These are phyloP conservation scores for Ophiorrhiza pumila DNA, from an alignment of 257 asterid species.

Conservation along the genomic window DNA sequence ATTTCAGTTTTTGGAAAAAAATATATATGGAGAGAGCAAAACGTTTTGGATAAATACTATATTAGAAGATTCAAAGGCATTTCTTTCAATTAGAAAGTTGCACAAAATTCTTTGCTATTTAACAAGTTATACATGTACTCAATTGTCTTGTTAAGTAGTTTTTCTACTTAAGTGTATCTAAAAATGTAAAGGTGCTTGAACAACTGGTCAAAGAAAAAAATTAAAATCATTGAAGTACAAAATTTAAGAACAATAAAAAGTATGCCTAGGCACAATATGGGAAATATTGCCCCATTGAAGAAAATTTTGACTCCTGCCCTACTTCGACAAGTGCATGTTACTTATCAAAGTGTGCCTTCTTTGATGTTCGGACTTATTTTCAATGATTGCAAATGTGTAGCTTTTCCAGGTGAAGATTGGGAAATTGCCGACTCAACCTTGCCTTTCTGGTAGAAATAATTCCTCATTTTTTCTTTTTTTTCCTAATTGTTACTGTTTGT, in stretches of 20 bases:
- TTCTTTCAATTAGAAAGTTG: background rate
- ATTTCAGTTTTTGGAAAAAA: too few species aligned
- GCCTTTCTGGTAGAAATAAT: conserved; percentile 66
- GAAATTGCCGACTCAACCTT: conserved; percentile 85
- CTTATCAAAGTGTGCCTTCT: too few species aligned
- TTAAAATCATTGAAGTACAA: background rate
- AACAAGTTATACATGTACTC: background rate
- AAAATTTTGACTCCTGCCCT: background rate
- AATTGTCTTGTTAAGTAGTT: too few species aligned
- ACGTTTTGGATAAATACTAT: too few species aligned
- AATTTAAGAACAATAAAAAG: background rate
- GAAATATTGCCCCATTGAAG: too few species aligned
- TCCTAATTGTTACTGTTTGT: background rate
- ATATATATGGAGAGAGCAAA: too few species aligned
- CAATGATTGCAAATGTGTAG: conserved; percentile 57
- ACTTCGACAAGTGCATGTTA: background rate
- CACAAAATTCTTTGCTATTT: background rate
- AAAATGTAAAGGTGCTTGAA: background rate
- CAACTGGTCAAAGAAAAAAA: background rate
- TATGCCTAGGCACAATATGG: background rate
- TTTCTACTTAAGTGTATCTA: background rate
- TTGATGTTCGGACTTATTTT: background rate
- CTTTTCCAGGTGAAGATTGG: conserved; percentile 86
- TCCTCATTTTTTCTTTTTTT: conserved; percentile 8
- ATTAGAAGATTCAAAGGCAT: background rate